Conservation (phyloP, 176 grass and related monocot genomes). For the Oryza glumipatula region DNA sequence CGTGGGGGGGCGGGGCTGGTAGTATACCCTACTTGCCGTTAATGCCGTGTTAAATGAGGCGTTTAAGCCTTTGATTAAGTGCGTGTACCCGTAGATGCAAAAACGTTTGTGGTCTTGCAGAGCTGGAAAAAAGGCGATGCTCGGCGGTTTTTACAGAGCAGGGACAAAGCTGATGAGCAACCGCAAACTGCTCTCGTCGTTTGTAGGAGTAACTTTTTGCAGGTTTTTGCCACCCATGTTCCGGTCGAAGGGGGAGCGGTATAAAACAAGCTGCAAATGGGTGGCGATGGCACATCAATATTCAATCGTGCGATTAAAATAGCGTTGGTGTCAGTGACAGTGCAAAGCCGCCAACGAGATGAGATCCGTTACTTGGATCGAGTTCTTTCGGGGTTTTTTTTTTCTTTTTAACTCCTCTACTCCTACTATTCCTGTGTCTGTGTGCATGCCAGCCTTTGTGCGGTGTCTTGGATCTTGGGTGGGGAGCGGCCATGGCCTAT, state of each 20-base stretch:
- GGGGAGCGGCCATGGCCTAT: constrained; percentile 1
- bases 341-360: not conserved
- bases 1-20: not conserved
- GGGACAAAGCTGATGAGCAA: not conserved
- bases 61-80: not conserved
- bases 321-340: constrained; percentile 40
- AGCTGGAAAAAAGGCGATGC: not conserved
- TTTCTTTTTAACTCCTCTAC: not conserved
- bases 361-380: constrained; percentile 21
- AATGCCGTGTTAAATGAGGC: constrained; percentile 22
- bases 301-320: constrained; percentile 27
- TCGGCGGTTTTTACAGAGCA: constrained; percentile 14
- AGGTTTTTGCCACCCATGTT: not conserved
- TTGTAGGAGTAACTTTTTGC: not conserved
- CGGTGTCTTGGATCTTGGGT: constrained; percentile 39
- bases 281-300: not conserved
- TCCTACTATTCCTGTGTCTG: too few species aligned
- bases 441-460: constrained; percentile 2
- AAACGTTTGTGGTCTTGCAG: not conserved
- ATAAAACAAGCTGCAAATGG: constrained; percentile 14
- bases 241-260: not conserved
- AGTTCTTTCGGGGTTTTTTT: not conserved
- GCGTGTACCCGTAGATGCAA: not conserved
- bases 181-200: not conserved
- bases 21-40: not conserved